Evolutionary conservation across 2,329 filamentous ascomycete genomes (phyloP), one percentile per base, ranked within the genome.

Genomic region (Madurella fahalii): DNA sequence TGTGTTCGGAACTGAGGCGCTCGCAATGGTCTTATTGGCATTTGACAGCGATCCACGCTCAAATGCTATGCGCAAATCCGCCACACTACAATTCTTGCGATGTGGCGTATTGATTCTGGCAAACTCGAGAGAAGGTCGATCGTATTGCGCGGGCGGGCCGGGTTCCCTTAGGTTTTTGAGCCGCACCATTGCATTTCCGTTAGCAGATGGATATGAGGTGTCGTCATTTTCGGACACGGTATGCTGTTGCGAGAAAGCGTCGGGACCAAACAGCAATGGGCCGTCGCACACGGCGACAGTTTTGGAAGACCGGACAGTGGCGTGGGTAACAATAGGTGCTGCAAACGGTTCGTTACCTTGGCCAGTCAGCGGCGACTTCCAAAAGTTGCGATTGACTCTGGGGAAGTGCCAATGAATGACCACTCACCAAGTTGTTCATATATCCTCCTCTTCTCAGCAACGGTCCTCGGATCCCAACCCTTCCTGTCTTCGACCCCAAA

Each of bases 1-100:
- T n/a, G n/a, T n/a, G n/a, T n/a, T n/a, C n/a, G n/a, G n/a, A n/a
- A n/a, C n/a, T n/a, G n/a, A n/a, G n/a, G n/a, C n/a, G n/a, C n/a
- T n/a, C n/a, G n/a, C n/a, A n/a, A n/a, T n/a, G n/a, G n/a, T n/a
- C n/a, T n/a, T n/a, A n/a, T n/a, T n/a, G n/a, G n/a, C 31, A 12
- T 44, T 25, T 7, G 11, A 15, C 16, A 15, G 40, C 12, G 45
- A 44, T 17, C 47, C 37, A 11, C 11, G 57, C 55, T 72, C 69
- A 37, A 72, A 71, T 2, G 67, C 68, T 51, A 60, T 59, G 13
- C 69, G 65, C 53, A 72, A 59, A 50, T 70, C 65, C n/a, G 68
- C 67, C 12, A 72, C 69, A 44, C 69, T 72, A 42, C 54, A 49
- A 15, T 47, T 55, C 31, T 58, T 58, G 4, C 43, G 49, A 15